phyloP scores from a whole-genome alignment of 257 asterid species.

The Dorcoceras hygrometricum region DNA sequence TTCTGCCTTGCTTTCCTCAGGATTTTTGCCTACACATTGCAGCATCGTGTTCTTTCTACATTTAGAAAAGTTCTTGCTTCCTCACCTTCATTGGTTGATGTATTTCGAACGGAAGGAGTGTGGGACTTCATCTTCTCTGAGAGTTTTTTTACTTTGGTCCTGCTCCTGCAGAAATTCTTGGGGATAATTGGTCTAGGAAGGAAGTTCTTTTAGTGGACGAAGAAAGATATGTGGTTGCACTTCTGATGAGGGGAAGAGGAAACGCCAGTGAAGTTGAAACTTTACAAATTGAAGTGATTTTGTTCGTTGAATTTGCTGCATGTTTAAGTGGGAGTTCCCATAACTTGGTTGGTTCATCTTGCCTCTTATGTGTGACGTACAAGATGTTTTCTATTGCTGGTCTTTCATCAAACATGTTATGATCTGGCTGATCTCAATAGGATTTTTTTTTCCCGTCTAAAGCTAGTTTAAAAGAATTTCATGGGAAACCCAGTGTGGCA shows the following conservation, averaged over 20 bases:
- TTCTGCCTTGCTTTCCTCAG: slow-evolving; percentile 43
- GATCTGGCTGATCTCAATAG: slow-evolving; percentile 8
- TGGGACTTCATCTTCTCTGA: slow-evolving; percentile 99
- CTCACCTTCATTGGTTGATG: slow-evolving; percentile 65
- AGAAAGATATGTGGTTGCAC: slow-evolving; percentile 38
- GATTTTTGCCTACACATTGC: slow-evolving; percentile 73
- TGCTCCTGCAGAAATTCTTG: slow-evolving; percentile 48
- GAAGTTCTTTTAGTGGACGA: slow-evolving; percentile 33
- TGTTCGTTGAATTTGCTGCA: slow-evolving; percentile 80
- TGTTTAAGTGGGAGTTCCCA: slow-evolving; percentile 75
- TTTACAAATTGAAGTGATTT: slow-evolving; percentile 72
- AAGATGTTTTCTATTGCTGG: slow-evolving; percentile 11
- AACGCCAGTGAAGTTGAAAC: slow-evolving; percentile 40
- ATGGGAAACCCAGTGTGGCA: slow-evolving; percentile 3
- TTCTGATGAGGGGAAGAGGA: slow-evolving; percentile 29
- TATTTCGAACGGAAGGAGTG: slow-evolving; percentile 89
- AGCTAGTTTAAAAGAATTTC: slow-evolving; percentile 10
- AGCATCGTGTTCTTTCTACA: slow-evolving; percentile 60
- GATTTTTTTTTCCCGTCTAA: slow-evolving; percentile 13
- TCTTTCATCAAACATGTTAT: slow-evolving; percentile 15
- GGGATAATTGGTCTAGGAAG: slow-evolving; percentile 27
- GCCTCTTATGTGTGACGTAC: slow-evolving; percentile 18
- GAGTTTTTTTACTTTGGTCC: slow-evolving; percentile 85
- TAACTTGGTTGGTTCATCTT: slow-evolving; percentile 76
- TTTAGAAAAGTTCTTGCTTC: slow-evolving; percentile 68